Conservation (phyloP, 331 rosid genomes). For the Malus hybrid region DNA sequence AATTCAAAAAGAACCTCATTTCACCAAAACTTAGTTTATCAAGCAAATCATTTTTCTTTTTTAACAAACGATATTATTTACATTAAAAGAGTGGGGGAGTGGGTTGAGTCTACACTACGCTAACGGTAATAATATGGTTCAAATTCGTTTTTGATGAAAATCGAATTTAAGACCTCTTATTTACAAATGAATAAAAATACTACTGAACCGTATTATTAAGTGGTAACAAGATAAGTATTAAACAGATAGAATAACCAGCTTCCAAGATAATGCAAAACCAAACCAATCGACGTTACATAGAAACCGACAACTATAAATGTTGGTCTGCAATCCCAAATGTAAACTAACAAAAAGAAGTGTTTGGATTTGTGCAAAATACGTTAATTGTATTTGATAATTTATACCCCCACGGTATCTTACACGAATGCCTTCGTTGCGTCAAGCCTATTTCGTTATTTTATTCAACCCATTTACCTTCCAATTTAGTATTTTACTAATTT, state of each 20-base stretch:
- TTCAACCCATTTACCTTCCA: not conserved
- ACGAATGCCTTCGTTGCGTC: not conserved
- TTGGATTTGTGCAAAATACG: too few species aligned
- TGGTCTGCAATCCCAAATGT: not conserved
- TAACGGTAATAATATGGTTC: too few species aligned
- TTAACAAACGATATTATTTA: too few species aligned
- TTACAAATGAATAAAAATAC: too few species aligned
- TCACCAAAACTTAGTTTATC: too few species aligned
- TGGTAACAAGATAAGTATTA: too few species aligned
- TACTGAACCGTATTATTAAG: too few species aligned
- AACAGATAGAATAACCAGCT: too few species aligned
- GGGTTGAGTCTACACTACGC: too few species aligned
- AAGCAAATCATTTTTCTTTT: too few species aligned
- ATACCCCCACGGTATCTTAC: not conserved
- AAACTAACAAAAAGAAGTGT: not conserved
- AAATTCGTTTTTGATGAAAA: rapidly evolving
- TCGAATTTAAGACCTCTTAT: rapidly evolving
- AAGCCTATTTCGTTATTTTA: not conserved
- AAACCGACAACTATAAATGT: not conserved
- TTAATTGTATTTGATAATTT: not conserved
- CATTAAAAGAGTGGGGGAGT: too few species aligned
- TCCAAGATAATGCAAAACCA: not conserved
- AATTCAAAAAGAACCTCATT: too few species aligned
- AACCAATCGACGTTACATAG: not conserved
- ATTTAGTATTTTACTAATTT: not conserved